Evolutionary conservation across 805 yeast genomes (phyloP), one percentile per base, ranked within the genome.

Genomic region (Candida sonorensis): DNA sequence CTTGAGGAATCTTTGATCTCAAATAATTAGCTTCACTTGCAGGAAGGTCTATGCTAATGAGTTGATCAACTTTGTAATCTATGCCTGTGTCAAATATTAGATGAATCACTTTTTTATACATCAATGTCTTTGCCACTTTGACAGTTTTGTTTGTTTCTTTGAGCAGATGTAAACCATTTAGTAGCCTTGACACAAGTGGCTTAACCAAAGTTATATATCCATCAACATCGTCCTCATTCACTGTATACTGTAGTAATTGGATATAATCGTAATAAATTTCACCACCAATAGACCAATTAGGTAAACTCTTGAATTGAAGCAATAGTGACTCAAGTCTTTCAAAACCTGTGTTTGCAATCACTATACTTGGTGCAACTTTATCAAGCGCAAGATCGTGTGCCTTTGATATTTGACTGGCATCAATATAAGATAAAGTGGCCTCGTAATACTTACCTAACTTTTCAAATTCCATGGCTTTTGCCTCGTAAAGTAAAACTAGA

Each of bases 341-440:
- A 27, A 37, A 42, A 30, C 27, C 41, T 5, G 44, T 57, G 35
- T 70, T 67, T n/a, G 70, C 63, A 11, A 78, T 69, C 1, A 88
- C 72, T 3, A 79, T 70, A 10, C 57, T 53, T 7, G 97, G 97
- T 0, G 90, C 97, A 19, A 86, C 80, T 3, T 64, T 52, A 1
- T 60, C 49, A 7, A 77, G 45, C 4, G 84, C 56, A 1, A 74
- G 58, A 2, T 57, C 50, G 46, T 84, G 92, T 0, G 95, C 95
- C 24, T 72, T 76, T 0, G 57, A 62, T 61, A 72, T 72, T 30
- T 69, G 53, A 9, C 61, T 64, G 0, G 95, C 95, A 10, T 63
- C 66, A 1, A 85, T 56, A 28, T 81, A 67, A 18, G 78, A 72
- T 28, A 67, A 62, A 1, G 78, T 75, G 44, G 85, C 86, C 11